Evolutionary conservation across 148 eudicot genomes (phyloP), one percentile per base, ranked within the genome.

Genomic region (Pharnaceum exiguum): DNA sequence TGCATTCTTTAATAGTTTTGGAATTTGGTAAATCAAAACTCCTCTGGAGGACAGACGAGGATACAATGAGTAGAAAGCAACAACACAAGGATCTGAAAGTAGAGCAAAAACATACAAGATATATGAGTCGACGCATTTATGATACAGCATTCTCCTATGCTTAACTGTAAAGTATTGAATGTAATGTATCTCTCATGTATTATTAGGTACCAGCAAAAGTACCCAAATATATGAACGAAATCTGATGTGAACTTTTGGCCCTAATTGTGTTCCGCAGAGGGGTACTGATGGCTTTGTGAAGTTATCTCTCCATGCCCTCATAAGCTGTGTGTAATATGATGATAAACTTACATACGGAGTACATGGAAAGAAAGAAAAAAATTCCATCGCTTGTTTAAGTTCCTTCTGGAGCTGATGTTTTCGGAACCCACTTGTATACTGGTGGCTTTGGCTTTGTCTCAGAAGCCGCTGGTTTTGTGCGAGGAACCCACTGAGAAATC

Each of bases 401-500:
- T 22, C 19, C 49, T 30, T 46, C 18, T 11, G 68, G 46, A 36
- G 55, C 19, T 5, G 69, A 40, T 17, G 43, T 76, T 68, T 76
- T 76, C 8, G 76, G 76, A 17, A 76, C 62, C 78, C 73, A 69
- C 49, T 65, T 57, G 36, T 64, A 70, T 6, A 54, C 55, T 2
- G 70, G 69, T 32, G 55, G 43, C 32, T 63, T 76, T 7, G 65
- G 70, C 47, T 70, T 70, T 48, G 31, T 11, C 45, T 71, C 76
- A 9, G 55, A 32, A 64, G 15, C 36, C 2, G 52, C 44, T 43
- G 63, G 65, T 40, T 67, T 76, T 46, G 44, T 1, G 3, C 76
- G 69, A 59, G 80, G 80, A 10, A 76, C 73, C 76, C 80, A 76
- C 53, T 67, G 67, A 45, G 80, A 52, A 7, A 76, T 53, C 37